Base-by-base conservation (phyloP, 352 stramenopile genomes). In the Globisporangium spinosum region DNA sequence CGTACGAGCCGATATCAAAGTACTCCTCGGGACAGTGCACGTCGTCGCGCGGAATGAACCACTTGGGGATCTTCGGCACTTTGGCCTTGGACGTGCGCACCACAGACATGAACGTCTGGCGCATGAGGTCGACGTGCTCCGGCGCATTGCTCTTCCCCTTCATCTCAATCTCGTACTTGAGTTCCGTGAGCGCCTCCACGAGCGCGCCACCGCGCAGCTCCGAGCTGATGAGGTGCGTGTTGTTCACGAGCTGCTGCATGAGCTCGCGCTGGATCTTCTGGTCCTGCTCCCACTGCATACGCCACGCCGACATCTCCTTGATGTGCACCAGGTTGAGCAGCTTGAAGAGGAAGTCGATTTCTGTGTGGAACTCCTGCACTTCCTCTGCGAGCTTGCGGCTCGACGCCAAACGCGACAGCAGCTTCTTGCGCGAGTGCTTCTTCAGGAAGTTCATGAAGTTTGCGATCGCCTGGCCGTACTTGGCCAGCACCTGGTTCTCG, bases 401-500 rank as follows among this genome's bases (percentile, higher is more conserved):
- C 49, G 63, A 59, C 29, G 62, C 60, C 35, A 73, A 57, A 3
- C 67, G 68, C 45, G 57, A 62, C 60, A 70, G 35, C 62, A 59
- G 43, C 23, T 64, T 67, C 65, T 75, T 77, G 8, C 29, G 49
- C 54, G 49, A 60, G 43, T 77, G 68, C 49, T 67, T 65, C 35
- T 74, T 58, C 38, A 73, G 29, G 20, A 76, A 74, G 47, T 59
- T 69, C 43, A 73, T 65, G 67, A 83, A 83, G 15, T 72, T 65
- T 10, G 55, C 58, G 54, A 83, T 80, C 22, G 70, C 74, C 23
- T 62, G 51, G 64, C 71, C 67, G 63, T 73, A 80, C 67, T 71
- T 79, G 54, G 75, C 70, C 49, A 80, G 65, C 59, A 80, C 71
- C 20, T 67, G 68, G 55, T 73, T 77, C 47, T 80, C 61, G 10